Evolutionary conservation across 352 stramenopile genomes (phyloP).

Genomic region (Globisporangium nodosum): DNA sequence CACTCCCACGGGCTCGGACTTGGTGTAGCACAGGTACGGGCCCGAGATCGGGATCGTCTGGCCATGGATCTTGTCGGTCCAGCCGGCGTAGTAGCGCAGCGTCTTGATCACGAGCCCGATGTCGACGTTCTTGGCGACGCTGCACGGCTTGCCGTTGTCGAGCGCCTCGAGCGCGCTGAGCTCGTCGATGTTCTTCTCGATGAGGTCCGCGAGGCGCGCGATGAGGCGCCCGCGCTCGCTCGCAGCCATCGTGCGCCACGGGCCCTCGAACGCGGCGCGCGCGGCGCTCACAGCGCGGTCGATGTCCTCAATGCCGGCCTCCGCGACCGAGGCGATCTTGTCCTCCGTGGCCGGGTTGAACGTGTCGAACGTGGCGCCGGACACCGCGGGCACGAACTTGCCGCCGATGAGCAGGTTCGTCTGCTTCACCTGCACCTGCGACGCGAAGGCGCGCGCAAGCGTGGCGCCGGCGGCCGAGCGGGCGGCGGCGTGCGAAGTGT

Average conservation of each 20-base stretch:
- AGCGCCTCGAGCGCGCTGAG: constrained; percentile 84
- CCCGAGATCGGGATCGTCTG: constrained; percentile 52
- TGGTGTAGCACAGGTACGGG: constrained; percentile 54
- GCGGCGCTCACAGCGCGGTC: constrained; percentile 68
- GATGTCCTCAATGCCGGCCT: constrained; percentile 58
- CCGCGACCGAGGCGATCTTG: constrained; percentile 63
- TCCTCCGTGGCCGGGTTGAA: constrained; percentile 82
- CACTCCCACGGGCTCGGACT: constrained; percentile 77
- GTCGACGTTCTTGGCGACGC: constrained; percentile 81
- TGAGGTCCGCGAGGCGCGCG: constrained; percentile 35
- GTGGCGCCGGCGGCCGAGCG: constrained; percentile 14
- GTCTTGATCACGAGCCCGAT: constrained; percentile 69
- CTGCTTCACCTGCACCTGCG: constrained; percentile 38
- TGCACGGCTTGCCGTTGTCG: constrained; percentile 92
- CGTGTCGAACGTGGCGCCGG: constrained; percentile 69
- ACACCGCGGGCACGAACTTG: constrained; percentile 69
- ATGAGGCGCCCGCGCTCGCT: constrained; percentile 34
- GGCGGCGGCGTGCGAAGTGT: constrained; percentile 10
- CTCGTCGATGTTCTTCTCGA: constrained; percentile 54
- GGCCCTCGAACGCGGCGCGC: constrained; percentile 59
- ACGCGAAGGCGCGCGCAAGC: constrained; percentile 30
- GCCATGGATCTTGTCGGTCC: constrained; percentile 80
- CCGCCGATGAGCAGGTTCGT: constrained; percentile 80
- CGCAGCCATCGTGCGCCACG: constrained; percentile 52
- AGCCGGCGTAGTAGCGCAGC: constrained; percentile 92